Evolutionary conservation across 2,329 filamentous ascomycete genomes (phyloP).

Genomic region (Aspergillus sp.): DNA sequence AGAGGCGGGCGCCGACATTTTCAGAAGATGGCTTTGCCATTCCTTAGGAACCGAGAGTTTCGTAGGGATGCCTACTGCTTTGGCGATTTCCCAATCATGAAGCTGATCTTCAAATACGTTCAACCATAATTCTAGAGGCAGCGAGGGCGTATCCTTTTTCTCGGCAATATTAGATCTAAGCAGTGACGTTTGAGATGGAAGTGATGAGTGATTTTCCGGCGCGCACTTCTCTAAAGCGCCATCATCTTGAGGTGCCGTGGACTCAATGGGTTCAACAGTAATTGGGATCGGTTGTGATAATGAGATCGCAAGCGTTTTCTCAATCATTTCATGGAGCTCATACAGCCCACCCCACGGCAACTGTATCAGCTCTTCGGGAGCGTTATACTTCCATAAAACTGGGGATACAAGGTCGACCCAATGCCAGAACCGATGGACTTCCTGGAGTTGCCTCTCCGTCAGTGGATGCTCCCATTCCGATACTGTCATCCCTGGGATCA

Average conservation of each 20-base stretch:
- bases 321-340: slow-evolving; percentile 32
- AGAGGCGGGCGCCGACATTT: slow-evolving; percentile 68
- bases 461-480: slow-evolving; percentile 89
- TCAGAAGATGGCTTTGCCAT: slow-evolving; percentile 66
- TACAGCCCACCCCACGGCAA: slow-evolving; percentile 52
- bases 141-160: slow-evolving; percentile 28
- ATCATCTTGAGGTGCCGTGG: background rate
- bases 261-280: slow-evolving; percentile 4
- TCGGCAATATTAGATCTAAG: slow-evolving; percentile 21
- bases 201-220: slow-evolving; percentile 37
- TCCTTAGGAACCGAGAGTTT: slow-evolving; percentile 70
- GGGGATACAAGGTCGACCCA: slow-evolving; percentile 83
- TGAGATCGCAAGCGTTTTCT: slow-evolving; percentile 19
- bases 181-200: slow-evolving; percentile 23
- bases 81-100: slow-evolving; percentile 87
- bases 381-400: slow-evolving; percentile 77
- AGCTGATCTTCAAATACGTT: slow-evolving; percentile 77
- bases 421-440: slow-evolving; percentile 79
- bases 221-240: slow-evolving; percentile 44
- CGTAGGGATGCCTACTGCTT: slow-evolving; percentile 76
- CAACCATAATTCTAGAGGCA: slow-evolving; percentile 87
- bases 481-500: slow-evolving; percentile 86
- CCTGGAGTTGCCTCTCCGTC: slow-evolving; percentile 82
- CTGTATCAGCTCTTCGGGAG: slow-evolving; percentile 49
- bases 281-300: slow-evolving; percentile 16